Conservation (phyloP, 768 basidiomycete species). For the Lactifluus pinguis region DNA sequence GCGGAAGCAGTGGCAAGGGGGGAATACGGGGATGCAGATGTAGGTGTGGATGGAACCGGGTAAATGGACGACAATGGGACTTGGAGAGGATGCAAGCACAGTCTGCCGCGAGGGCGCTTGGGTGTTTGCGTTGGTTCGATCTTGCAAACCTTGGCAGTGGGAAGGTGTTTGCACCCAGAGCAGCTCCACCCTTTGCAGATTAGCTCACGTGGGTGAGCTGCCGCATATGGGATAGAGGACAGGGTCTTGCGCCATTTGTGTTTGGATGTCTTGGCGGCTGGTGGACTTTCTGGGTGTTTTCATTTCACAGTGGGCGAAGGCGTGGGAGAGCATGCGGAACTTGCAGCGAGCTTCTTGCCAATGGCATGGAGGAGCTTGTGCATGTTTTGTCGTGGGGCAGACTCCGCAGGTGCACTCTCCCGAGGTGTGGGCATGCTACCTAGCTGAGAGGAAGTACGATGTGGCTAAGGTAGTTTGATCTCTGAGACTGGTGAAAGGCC, state of each 20-base stretch:
- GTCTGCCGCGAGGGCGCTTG: constrained; percentile 17
- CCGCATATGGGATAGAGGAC: background rate
- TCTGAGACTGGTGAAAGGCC: too few species aligned
- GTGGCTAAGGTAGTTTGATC: constrained; percentile 54
- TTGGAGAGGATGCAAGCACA: constrained; percentile 10
- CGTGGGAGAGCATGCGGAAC: constrained; percentile 29
- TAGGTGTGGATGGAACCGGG: background rate
- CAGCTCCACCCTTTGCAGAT: constrained; percentile 23
- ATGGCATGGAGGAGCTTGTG: constrained; percentile 41
- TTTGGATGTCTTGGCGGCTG: constrained; percentile 21
- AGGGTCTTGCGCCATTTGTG: constrained; percentile 42
- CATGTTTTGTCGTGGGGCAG: constrained; percentile 38
- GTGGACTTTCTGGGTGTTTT: constrained; percentile 16
- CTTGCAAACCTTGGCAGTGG: constrained; percentile 28
- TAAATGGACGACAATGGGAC: background rate
- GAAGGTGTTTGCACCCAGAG: constrained; percentile 26
- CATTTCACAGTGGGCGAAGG: constrained; percentile 14
- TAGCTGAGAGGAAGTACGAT: constrained; percentile 43
- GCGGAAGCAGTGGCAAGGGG: background rate
- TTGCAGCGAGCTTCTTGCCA: constrained; percentile 42
- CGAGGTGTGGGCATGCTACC: constrained; percentile 36
- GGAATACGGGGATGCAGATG: background rate
- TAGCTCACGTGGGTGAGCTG: constrained; percentile 20
- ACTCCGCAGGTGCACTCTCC: constrained; percentile 30
- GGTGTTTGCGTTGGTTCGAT: constrained; percentile 20